Conservation (phyloP, 805 yeast species). For the Ogataea philodendri region DNA sequence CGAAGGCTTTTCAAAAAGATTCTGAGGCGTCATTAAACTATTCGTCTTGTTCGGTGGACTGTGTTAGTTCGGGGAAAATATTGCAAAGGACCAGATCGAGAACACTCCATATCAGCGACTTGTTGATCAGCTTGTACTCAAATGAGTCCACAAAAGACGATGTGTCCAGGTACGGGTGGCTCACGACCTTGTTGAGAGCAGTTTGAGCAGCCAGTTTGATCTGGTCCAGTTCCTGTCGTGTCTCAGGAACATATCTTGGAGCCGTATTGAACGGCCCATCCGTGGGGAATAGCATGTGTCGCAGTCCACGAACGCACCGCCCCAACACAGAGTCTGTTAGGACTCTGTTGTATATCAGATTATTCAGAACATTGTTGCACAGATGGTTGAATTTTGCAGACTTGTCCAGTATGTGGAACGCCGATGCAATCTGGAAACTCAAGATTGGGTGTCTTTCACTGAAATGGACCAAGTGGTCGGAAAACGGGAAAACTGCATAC, state of each 20-base stretch:
- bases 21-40: not conserved
- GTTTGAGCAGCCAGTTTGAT: conserved; percentile 15
- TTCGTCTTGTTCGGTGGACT: not conserved
- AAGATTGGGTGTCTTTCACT: conserved; percentile 20
- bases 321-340: conserved; percentile 21
- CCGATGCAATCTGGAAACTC: conserved; percentile 9
- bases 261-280: conserved; percentile 29
- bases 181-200: conserved; percentile 6
- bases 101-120: conserved; percentile 40
- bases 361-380: conserved; percentile 27
- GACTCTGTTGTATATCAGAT: conserved; percentile 24
- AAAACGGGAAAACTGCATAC: conserved; percentile 26
- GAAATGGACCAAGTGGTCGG: conserved; percentile 18
- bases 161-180: conserved; percentile 15
- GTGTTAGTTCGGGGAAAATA: conserved; percentile 40
- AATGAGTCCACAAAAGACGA: conserved; percentile 34
- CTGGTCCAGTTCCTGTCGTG: conserved; percentile 26
- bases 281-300: conserved; percentile 31
- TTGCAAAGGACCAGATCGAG: conserved; percentile 42
- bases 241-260: conserved; percentile 32
- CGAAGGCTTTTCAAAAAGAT: conserved; percentile 2
- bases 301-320: conserved; percentile 16
- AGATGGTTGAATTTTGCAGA: conserved; percentile 25
- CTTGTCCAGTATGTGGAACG: conserved; percentile 8
- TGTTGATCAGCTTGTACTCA: conserved; percentile 40